Base-by-base conservation (phyloP, 1,284 basidiomycete genomes). In the Sanghuangporus baumii region DNA sequence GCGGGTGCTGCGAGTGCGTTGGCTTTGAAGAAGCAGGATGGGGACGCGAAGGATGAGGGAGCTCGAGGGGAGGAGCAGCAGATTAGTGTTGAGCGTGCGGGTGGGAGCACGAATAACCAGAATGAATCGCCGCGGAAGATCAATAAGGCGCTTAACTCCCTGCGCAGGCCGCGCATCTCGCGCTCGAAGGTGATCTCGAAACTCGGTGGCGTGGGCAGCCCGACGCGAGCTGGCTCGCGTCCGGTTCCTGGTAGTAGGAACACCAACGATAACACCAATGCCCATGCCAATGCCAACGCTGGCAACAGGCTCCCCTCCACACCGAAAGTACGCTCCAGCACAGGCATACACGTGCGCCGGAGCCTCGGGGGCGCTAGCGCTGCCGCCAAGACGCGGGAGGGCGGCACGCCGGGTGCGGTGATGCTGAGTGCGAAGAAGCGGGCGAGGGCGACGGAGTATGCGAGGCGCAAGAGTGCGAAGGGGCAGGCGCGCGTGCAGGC, bases 101-200 rank as follows among this genome's bases (percentile, higher is more conserved):
- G 18, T n/a, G 38, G 23, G 41, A 23, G 14, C 4, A 36, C 16
- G 31, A 38, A 37, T 3, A 14, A 18, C 47, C 38, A 31, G 26
- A 34, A 50, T 23, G 26, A 26, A n/a, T 46, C 43, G n/a, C 55
- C 43, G 50, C 47, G 37, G 18, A 48, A 57, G 23, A n/a, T 46
- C n/a, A 46, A 58, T n/a, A 31, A 74, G 79, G 23, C 78, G 40
- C 52, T 37, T 1, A 37, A 41, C 14, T 52, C 51, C 1, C 51
- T 79, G 12, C 82, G 87, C 65, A 85, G 84, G 68, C 89, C 89
- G 4, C 82, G 88, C 9, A 88, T 91, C 65, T 91, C 89, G 41
- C 82, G 89, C 26, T 88, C 88, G 31, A 86, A 85, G 64, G 87
- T 92, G 41, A 89, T 91, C 57, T 87, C 89, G 0, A 83, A 79